These are phyloP conservation scores for Harrya chromipes DNA, from an alignment of 768 basidiomycete species.

Conservation along the genomic window DNA sequence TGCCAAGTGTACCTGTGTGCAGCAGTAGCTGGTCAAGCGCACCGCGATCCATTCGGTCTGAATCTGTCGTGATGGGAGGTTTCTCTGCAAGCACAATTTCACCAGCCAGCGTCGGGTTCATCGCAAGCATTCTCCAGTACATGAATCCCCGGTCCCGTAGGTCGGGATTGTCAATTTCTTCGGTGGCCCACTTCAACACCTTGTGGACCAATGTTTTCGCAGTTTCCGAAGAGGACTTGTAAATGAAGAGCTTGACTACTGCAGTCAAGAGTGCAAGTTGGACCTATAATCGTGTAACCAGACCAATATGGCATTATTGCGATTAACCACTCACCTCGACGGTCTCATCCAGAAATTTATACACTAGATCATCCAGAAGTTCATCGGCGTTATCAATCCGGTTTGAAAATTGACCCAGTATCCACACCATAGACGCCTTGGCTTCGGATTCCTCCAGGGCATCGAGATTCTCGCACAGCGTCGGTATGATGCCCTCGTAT, in stretches of 20 bases:
- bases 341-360: conserved; percentile 89
- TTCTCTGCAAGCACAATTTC: conserved; percentile 92
- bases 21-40: conserved; percentile 92
- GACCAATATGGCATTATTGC: not conserved
- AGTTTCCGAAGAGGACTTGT: conserved; percentile 77
- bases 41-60: conserved; percentile 95
- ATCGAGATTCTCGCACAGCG: conserved; percentile 89
- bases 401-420: conserved; percentile 94
- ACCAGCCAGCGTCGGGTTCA: conserved; percentile 83
- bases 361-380: conserved; percentile 86
- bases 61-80: conserved; percentile 96
- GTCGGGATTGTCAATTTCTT: conserved; percentile 98
- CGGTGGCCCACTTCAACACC: conserved; percentile 95
- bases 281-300: conserved; percentile 50
- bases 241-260: conserved; percentile 92
- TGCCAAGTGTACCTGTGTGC: conserved; percentile 91
- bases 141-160: conserved; percentile 96
- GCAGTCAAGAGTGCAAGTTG: conserved; percentile 95
- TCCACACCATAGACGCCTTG: conserved; percentile 98
- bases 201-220: conserved; percentile 91
- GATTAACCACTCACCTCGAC: conserved; percentile 61
- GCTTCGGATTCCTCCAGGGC: conserved; percentile 93
- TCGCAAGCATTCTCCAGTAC: conserved; percentile 97
- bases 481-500: conserved; percentile 96
- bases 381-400: conserved; percentile 96